Conservation (phyloP, 306 rosid genomes). For the Urtica urens region DNA sequence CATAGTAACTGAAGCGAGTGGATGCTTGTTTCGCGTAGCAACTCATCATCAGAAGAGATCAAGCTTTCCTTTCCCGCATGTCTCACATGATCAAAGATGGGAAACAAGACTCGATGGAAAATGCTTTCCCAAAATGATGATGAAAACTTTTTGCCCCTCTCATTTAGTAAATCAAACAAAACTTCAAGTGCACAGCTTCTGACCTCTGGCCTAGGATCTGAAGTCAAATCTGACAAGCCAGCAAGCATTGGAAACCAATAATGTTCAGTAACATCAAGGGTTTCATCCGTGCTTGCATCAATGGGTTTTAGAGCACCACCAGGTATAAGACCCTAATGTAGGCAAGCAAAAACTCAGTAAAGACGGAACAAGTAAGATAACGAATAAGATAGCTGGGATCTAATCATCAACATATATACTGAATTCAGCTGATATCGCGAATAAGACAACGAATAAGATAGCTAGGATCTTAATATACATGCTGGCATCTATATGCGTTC, state of each 20-base stretch:
- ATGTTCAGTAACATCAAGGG: constrained; percentile 82
- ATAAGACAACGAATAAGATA: too few species aligned
- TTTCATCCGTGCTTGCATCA: constrained; percentile 41
- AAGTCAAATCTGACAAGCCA: constrained; percentile 94
- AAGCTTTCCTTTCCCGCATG: constrained; percentile 81
- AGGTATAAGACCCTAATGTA: constrained; percentile 78
- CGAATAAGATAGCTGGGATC: too few species aligned
- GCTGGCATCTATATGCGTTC: too few species aligned
- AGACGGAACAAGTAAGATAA: too few species aligned
- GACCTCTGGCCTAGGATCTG: constrained; percentile 94
- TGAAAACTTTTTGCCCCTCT: constrained; percentile 96
- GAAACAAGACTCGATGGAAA: constrained; percentile 95
- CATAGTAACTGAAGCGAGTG: constrained; percentile 97
- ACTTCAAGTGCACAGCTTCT: constrained; percentile 98
- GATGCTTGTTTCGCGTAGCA: constrained; percentile 87
- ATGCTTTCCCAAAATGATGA: constrained; percentile 90
- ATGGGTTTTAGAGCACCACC: constrained; percentile 93
- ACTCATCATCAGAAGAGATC: constrained; percentile 61
- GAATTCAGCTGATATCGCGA: too few species aligned
- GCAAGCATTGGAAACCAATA: constrained; percentile 99
- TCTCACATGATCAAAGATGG: constrained; percentile 95
- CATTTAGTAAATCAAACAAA: constrained; percentile 90
- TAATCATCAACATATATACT: too few species aligned
- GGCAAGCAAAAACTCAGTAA: too few species aligned
- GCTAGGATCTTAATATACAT: too few species aligned